Base-by-base conservation (phyloP, 2,329 filamentous ascomycete species). In the Huntiella bhutanensis region DNA sequence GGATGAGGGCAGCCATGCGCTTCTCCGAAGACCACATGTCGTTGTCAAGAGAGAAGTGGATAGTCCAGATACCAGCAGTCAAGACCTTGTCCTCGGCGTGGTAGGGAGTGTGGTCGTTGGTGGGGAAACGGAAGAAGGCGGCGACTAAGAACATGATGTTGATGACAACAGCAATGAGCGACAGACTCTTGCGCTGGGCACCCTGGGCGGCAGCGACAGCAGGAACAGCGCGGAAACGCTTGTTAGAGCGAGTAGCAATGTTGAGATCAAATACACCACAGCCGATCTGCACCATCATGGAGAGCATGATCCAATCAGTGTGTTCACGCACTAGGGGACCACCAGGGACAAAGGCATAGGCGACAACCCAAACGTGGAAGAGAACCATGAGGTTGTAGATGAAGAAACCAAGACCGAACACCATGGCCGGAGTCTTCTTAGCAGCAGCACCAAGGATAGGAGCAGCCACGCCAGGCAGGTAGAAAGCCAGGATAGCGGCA, bases 351-450 rank as follows among this genome's bases (percentile, higher is more conserved):
- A 98, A 98, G 10, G 91, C 91, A 56, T 98, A 98, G 2, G 91
- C 91, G 8, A 98, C 91, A 33, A 95, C 82, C 91, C 91, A 98
- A 47, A 95, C 86, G 58, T 96, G 88, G 68, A 94, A 94, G n/a
- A 98, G 73, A 4, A 95, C 80, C 65, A 96, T 65, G 55, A 96
- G 71, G 62, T 96, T 94, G 67, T 96, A 98, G 42, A 93, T 61
- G 45, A 95, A 64, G 64, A 94, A 95, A 3, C 82, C 88, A 11
- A 92, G 59, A 2, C 88, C 91, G 58, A 98, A 98, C 0, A 83
- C 84, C 19, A 70, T 69, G 4, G 77, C 83, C 1, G 86, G 86
- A 44, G 69, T 80, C 59, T 83, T 81, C 56, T 79, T 79, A 19
- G 83, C 73, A 19, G 85, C 86, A 45, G 81, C 80, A 11, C 70